phyloP scores from a whole-genome alignment of 116 monocot genomes.

The Zostera marina region DNA sequence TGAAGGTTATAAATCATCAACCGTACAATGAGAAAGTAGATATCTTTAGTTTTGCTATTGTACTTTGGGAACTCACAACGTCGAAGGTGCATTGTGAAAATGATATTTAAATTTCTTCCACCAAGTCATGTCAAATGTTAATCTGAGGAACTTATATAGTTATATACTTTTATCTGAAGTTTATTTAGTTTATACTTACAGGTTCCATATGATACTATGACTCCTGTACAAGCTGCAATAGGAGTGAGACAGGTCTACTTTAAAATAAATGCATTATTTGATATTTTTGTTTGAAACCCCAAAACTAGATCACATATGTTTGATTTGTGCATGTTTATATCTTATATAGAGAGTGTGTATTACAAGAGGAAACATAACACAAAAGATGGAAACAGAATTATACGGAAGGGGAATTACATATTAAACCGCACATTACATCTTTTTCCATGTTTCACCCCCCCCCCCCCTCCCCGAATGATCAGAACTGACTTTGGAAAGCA shows the following conservation, averaged over 20 bases:
- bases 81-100: slow-evolving; percentile 35
- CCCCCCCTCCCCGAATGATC: no score
- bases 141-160: neutral
- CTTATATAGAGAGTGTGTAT: no score
- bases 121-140: neutral
- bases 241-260: slow-evolving; percentile 88
- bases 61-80: slow-evolving; percentile 86
- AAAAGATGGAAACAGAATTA: no score
- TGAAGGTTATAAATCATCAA: slow-evolving; percentile 80
- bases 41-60: slow-evolving; percentile 88
- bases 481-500: no score
- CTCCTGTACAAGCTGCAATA: slow-evolving; percentile 93
- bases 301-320: neutral
- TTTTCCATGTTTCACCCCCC: no score
- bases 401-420: no score
- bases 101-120: neutral
- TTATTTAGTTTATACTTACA: slow-evolving; percentile 16
- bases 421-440: no score
- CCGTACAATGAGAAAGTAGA: slow-evolving; percentile 82
- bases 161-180: no score
- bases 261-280: neutral
- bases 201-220: slow-evolving; percentile 88
- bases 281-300: slow-evolving; percentile 1
- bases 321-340: neutral
- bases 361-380: no score